phyloP scores from a whole-genome alignment of 345 rosid genomes.

The Acer campestre region DNA sequence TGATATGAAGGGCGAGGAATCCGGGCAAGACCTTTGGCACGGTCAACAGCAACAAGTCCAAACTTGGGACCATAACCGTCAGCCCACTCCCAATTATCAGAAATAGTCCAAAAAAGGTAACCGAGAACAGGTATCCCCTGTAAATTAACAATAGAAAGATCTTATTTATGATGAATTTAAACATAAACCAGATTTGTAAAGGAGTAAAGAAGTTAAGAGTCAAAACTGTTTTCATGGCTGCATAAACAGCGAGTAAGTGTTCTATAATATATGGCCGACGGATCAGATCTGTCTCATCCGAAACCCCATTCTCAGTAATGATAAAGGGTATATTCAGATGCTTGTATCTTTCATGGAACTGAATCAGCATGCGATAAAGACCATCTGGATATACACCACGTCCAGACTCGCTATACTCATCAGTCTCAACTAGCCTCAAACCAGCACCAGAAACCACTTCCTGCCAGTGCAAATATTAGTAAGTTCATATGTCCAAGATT shows the following conservation, averaged over 20 bases:
- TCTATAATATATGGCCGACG: constrained; percentile 86
- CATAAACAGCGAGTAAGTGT: constrained; percentile 85
- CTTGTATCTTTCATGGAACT: constrained; percentile 84
- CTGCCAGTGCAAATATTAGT: constrained; percentile 42
- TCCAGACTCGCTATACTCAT: constrained; percentile 98
- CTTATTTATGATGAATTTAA: neutral
- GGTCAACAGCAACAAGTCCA: constrained; percentile 90
- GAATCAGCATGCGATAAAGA: constrained; percentile 65
- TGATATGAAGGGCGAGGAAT: constrained; percentile 78
- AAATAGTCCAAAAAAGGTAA: constrained; percentile 91
- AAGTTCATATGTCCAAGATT: neutral
- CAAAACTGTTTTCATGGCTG: constrained; percentile 75
- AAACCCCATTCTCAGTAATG: constrained; percentile 82
- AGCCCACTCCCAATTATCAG: constrained; percentile 99
- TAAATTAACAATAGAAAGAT: constrained; percentile 19
- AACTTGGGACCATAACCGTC: constrained; percentile 99
- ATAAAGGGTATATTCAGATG: constrained; percentile 80
- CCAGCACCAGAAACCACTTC: constrained; percentile 85
- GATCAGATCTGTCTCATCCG: constrained; percentile 87
- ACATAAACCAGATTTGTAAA: constrained; percentile 13
- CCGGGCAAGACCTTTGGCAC: constrained; percentile 69
- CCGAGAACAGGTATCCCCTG: constrained; percentile 93
- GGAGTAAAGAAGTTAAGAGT: constrained; percentile 28
- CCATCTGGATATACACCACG: constrained; percentile 98
- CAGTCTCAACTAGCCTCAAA: constrained; percentile 84